Percentiles rank a stretch among this genome's conserved stretches.
phyloP scores from a whole-genome alignment of 2,329 filamentous ascomycete genomes.

The Ophiostoma australiae region DNA sequence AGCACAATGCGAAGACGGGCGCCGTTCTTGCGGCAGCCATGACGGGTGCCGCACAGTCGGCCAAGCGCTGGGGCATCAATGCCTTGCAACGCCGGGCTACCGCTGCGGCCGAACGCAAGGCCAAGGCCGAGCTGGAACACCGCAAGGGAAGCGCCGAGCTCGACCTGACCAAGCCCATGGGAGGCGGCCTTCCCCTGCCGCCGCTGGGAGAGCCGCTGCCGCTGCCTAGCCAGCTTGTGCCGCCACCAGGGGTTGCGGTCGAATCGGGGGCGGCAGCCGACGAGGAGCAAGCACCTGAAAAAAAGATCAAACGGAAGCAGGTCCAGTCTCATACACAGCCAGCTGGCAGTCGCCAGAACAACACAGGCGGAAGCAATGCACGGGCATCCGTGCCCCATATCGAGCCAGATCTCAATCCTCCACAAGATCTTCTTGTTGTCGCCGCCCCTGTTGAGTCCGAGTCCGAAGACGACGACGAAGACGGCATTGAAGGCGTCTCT shows the following conservation, averaged over 20 bases:
- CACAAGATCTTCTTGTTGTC: slow-evolving; percentile 25
- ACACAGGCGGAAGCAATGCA: background rate
- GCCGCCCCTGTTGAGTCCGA: slow-evolving; percentile 26
- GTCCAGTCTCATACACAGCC: slow-evolving; percentile 11
- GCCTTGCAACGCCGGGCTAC: slow-evolving; percentile 42
- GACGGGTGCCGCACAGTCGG: slow-evolving; percentile 51
- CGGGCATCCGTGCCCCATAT: background rate
- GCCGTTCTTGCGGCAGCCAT: slow-evolving; percentile 47
- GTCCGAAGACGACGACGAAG: slow-evolving; percentile 19
- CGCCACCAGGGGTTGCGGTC: background rate
- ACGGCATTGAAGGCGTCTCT: background rate
- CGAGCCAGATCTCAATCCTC: background rate
- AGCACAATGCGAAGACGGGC: slow-evolving; percentile 40
- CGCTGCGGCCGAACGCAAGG: slow-evolving; percentile 22
- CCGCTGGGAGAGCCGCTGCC: slow-evolving; percentile 77
- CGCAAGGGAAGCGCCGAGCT: slow-evolving; percentile 31
- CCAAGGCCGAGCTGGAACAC: background rate
- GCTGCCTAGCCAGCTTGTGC: slow-evolving; percentile 10
- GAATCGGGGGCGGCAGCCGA: background rate
- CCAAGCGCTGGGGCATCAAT: slow-evolving; percentile 56
- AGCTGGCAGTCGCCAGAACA: background rate
- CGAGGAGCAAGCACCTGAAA: background rate
- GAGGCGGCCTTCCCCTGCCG: slow-evolving; percentile 73
- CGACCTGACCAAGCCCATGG: slow-evolving; percentile 64
- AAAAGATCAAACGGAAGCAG: slow-evolving; percentile 19